Evolutionary conservation across 1,284 basidiomycete genomes (phyloP).

Genomic region (Melampsora abietis-canadensis): DNA sequence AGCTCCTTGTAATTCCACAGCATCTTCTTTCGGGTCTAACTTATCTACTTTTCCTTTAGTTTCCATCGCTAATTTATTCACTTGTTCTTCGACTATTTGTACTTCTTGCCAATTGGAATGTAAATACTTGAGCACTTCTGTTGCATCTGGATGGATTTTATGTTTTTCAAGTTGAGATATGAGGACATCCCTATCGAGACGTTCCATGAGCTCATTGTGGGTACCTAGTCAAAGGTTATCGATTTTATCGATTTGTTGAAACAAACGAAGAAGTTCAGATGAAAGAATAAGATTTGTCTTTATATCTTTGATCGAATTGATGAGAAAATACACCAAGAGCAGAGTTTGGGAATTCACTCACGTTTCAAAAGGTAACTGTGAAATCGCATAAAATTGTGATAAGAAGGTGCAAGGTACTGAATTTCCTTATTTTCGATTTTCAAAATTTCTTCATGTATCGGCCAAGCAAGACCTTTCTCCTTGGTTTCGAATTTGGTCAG

Average conservation of each 20-base stretch:
- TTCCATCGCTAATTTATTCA: neutral
- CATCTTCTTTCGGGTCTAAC: neutral
- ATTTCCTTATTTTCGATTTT: neutral
- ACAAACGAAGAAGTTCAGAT: neutral
- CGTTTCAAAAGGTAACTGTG: neutral
- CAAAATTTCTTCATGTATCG: conserved; percentile 3
- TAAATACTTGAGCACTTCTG: neutral
- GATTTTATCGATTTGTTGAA: neutral
- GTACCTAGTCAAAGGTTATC: neutral
- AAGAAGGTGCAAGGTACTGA: neutral
- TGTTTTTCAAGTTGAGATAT: neutral
- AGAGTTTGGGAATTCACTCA: neutral
- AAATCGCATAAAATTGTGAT: neutral
- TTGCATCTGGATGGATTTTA: neutral
- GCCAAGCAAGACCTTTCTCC: neutral
- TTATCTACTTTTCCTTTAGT: neutral
- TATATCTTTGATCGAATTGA: no score
- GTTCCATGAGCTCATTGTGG: neutral
- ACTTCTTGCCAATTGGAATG: neutral
- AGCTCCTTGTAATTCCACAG: neutral
- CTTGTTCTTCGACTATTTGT: neutral
- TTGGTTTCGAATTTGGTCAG: neutral
- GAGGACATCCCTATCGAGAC: neutral
- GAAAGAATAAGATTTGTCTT: no score
- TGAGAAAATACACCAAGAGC: no score